Percentiles rank a stretch among this genome's conserved stretches.
Conservation (phyloP, 495 filamentous ascomycete species). For the Penicillium atrosanguineum region DNA sequence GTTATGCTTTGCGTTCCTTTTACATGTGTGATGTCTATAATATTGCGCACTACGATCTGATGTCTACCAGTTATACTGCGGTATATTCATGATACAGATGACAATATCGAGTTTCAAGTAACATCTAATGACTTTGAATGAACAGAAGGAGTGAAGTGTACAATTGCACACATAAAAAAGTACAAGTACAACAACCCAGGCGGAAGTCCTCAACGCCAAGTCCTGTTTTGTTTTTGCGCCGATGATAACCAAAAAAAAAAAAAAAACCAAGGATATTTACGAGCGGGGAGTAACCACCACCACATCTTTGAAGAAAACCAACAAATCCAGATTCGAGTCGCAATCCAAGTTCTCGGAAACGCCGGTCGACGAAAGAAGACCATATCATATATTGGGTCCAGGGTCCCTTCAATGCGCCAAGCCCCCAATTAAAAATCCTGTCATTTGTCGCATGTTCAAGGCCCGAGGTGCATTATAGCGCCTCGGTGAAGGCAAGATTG, state of each 20-base stretch:
- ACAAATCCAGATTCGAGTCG: not conserved
- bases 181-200: not conserved
- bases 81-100: not conserved
- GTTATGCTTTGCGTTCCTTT: not conserved
- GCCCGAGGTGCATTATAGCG: not conserved
- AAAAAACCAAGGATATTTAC: slow-evolving; percentile 15
- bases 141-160: slow-evolving; percentile 8
- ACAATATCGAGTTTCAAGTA: not conserved
- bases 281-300: not conserved
- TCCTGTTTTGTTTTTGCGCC: slow-evolving; percentile 16
- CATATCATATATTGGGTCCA: not conserved
- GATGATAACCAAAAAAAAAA: slow-evolving; percentile 6
- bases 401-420: not conserved
- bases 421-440: not conserved
- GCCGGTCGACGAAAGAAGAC: not conserved
- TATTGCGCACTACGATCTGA: not conserved
- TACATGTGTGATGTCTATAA: slow-evolving; percentile 1
- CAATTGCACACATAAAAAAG: not conserved
- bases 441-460: not conserved
- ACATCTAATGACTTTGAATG: not conserved
- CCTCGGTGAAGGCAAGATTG: not conserved
- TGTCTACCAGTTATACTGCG: not conserved
- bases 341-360: not conserved
- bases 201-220: slow-evolving; percentile 9
- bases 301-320: not conserved